These are phyloP conservation scores for Pythium phragmitis DNA, from an alignment of 352 stramenopile species.

Conservation along the genomic window DNA sequence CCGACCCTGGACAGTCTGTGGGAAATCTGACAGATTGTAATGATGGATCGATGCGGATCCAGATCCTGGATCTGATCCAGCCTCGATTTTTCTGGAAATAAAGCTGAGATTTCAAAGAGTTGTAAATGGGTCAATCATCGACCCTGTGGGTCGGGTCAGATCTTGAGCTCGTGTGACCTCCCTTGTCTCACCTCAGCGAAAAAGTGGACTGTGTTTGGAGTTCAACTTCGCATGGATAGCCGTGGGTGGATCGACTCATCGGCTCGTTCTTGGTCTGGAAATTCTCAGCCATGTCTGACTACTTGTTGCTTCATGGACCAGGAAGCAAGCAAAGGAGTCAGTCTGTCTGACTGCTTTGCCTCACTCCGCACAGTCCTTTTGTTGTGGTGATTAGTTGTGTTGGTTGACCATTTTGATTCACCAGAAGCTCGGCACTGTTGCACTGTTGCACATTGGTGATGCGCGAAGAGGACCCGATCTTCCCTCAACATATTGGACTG, in stretches of 20 bases:
- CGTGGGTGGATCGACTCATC: too few relatives aligned
- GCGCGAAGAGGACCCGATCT: background rate
- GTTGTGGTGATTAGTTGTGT: background rate
- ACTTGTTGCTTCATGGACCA: too few relatives aligned
- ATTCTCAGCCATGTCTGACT: too few relatives aligned
- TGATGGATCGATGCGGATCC: background rate
- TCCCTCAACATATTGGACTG: background rate
- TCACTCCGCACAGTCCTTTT: background rate
- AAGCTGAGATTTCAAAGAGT: background rate
- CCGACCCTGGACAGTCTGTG: conserved; percentile 5
- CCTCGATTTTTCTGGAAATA: background rate
- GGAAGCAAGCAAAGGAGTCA: too few relatives aligned
- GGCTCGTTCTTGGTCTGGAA: too few relatives aligned
- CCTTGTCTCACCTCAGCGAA: too few relatives aligned
- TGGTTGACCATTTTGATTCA: background rate
- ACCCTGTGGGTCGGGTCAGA: too few relatives aligned
- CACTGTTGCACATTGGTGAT: background rate
- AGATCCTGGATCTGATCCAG: background rate
- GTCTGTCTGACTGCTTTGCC: too few relatives aligned
- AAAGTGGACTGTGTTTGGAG: too few relatives aligned
- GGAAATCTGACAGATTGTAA: background rate
- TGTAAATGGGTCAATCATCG: background rate
- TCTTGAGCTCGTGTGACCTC: too few relatives aligned
- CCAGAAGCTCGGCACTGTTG: background rate
- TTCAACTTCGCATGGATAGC: too few relatives aligned